Base-by-base conservation (phyloP, 768 basidiomycete species). In the Mycena belliarum region DNA sequence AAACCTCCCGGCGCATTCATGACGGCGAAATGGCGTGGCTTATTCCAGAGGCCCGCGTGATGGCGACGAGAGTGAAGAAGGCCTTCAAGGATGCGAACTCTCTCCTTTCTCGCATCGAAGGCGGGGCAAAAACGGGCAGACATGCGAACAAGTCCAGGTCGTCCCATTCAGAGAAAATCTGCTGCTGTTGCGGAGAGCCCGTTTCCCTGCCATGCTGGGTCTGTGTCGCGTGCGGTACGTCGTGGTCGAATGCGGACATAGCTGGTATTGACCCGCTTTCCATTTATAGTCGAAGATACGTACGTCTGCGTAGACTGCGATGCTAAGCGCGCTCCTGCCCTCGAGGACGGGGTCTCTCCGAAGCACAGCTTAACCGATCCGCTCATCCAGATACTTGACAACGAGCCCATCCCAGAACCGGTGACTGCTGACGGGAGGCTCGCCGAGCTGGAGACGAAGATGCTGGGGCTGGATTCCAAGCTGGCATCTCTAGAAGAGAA, bases 141-240 rank as follows among this genome's bases (percentile, higher is more conserved):
- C 46, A 53, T 28, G 23, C 48, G 21, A 40, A 6, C 25, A 47
- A 52, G 32, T 16, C 16, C 1, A 55, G 49, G 14, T n/a, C 42
- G 38, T 28, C 33, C 16, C 18, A 52, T 21, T 16, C 50, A 32
- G 29, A 10, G 23, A 33, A 44, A 20, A n/a, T 38, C 6, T 62
- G 61, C 47, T 49, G 33, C 29, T 54, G 52, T 16, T 62, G 61
- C 18, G 52, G 42, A 3, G 23, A 58, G 24, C 26, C 49, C 14
- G 26, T 54, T 18, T 32, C 52, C 6, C n/a, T 5, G n/a, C 61
- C 61, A 1, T 62, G 25, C 49, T 62, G 56, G 49, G 56, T 50
- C 14, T 62, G 61, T 32, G 20, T 62, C 25, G 25, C 45, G 5
- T 62, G 61, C n/a, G 42, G 60, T 61, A 37, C 45, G 53, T 47